Evolutionary conservation across 2,329 filamentous ascomycete genomes (phyloP), one percentile per base, ranked within the genome.

Genomic region (Pseudocercospora fijiensis): DNA sequence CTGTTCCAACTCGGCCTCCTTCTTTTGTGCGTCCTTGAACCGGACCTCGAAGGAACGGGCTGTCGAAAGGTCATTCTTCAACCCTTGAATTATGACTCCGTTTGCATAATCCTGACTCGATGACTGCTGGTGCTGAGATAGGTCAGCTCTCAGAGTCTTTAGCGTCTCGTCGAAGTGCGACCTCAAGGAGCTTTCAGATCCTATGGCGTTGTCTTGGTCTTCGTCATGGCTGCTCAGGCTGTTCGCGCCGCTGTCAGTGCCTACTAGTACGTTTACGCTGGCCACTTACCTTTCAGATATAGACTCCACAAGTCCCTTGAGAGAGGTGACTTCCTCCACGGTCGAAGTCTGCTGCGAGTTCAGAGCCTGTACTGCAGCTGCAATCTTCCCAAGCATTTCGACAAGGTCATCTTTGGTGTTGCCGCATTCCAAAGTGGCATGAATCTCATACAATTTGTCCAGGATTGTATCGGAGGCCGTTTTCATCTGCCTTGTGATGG

Each of bases 391-490:
- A 18, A 71, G 45, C 61, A 63, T 57, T 20, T 67, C 62, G n/a
- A 47, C 56, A 10, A 62, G 47, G 20, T 53, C 45, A 24, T 63
- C 53, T n/a, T 56, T 49, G 11, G 55, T 52, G 26, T 59, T 57
- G 4, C 20, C 47, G 11, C 64, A 28, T 22, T 67, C 65, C 9
- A 69, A 26, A 2, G 33, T 53, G 20, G 62, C 63, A 43, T 70
- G 65, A 11, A 74, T 60, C 49, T 69, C 64, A 22, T 51, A 64
- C 11, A 74, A 62, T 64, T 73, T 70, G 56, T 72, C 65, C 3
- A 73, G 55, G 6, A 70, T 60, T 9, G 60, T 37, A 33, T 69
- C 61, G 28, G 58, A 53, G 33, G 57, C 60, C 11, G 57, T 24
- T 49, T 69, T 71, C 5, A 72, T 45, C 24, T 65, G 18, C 13